These are phyloP conservation scores for Aspergillus diversus DNA, from an alignment of 495 filamentous ascomycete genomes.

Conservation along the genomic window DNA sequence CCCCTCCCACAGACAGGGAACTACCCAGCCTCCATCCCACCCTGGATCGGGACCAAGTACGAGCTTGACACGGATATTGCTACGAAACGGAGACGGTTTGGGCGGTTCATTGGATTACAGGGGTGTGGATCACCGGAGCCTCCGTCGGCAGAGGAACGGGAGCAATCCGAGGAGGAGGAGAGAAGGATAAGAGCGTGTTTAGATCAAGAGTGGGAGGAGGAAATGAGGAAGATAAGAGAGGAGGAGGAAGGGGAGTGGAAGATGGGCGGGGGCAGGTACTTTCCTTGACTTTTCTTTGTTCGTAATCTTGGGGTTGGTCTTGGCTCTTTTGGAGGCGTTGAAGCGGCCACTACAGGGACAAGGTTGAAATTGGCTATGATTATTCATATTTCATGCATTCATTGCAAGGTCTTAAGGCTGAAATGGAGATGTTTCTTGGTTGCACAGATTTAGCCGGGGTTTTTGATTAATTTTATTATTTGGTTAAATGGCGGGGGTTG, in stretches of 20 bases:
- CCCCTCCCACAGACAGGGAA: constrained; percentile 49
- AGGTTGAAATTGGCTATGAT: background rate
- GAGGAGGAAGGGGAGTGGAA: constrained; percentile 21
- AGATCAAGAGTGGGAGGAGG: constrained; percentile 35
- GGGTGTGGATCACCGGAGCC: constrained; percentile 60
- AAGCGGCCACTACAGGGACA: too few species aligned
- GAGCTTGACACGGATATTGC: constrained; percentile 45
- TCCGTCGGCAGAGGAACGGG: background rate
- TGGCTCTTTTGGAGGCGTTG: background rate
- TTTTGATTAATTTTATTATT: too few species aligned
- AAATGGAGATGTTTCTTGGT: too few species aligned
- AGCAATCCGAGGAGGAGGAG: constrained; percentile 11
- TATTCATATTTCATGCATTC: background rate
- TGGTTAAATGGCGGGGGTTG: too few species aligned
- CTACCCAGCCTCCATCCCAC: constrained; percentile 62
- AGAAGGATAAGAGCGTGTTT: constrained; percentile 24
- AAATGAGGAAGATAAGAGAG: constrained; percentile 36
- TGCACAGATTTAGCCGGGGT: too few species aligned
- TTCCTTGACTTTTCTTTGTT: background rate
- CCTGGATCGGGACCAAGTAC: constrained; percentile 39
- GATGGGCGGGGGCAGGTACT: background rate
- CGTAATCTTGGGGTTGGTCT: background rate
- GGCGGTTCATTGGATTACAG: constrained; percentile 66
- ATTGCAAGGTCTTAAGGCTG: too few species aligned
- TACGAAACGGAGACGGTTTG: constrained; percentile 64